Base-by-base conservation (phyloP, 306 rosid species). In the Cajanus cajan region DNA sequence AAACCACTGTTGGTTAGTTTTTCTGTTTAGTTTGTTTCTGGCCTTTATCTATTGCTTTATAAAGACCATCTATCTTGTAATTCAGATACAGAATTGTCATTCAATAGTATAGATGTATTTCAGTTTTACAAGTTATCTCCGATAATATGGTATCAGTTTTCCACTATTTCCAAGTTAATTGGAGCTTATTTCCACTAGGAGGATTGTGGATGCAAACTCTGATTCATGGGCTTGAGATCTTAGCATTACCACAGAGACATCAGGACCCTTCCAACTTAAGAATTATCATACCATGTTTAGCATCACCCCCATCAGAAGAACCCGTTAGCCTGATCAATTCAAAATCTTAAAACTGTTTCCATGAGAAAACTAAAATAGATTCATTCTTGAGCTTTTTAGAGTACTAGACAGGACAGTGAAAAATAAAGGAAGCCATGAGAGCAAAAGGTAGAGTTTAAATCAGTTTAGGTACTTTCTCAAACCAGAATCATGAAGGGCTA, bases 191-290 rank as follows among this genome's bases (percentile, higher is more conserved):
- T 41, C 4, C 67, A 8, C 18, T 16, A 51, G 45, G 21, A 25
- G 14, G 54, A 50, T 64, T 34, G 39, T 7, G 8, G 73, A 64
- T 76, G 73, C 45, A 67, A 78, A 19, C 48, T 68, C 54, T 24
- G 37, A 40, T 14, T 54, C 55, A 59, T 59, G 28, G 39, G 16
- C 36, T 47, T 12, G 33, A 19, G 45, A 33, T 45, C 48, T 62
- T 34, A 12, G 25, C 47, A 25, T 59, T 3, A 18, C 5, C 14
- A 28, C 2, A 28, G n/a, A 28, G 31, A 43, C 51, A 69, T 11
- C 57, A 36, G 16, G 13, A 47, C 64, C n/a, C 19, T 80, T 57
- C 62, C 62, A 71, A 58, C 82, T 24, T 6, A 10, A 34, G 78
- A 80, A 21, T n/a, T n/a, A 40, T 44, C 40, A 18, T n/a, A n/a